Conservation (phyloP, 2,329 filamentous ascomycete species). For the Penicillium rolfsii region DNA sequence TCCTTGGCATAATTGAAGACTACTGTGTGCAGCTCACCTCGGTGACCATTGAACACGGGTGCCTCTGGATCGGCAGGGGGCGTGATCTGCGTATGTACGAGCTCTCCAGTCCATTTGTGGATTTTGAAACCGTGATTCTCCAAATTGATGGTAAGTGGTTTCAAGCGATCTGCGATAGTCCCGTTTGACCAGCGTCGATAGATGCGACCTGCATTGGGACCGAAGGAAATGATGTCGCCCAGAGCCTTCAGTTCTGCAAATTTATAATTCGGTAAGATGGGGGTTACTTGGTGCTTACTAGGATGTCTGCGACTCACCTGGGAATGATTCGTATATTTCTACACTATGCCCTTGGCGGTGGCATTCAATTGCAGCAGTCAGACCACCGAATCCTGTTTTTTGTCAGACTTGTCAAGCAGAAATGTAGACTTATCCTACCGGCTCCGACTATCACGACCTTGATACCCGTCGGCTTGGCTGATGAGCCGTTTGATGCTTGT, state of each 20-base stretch:
- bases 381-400: constrained; percentile 60
- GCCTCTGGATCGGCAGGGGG: constrained; percentile 51
- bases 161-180: constrained; percentile 52
- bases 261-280: not conserved
- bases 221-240: constrained; percentile 66
- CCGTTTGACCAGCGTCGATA: constrained; percentile 62
- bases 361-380: constrained; percentile 66
- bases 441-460: constrained; percentile 54
- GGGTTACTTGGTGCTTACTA: constrained; percentile 10
- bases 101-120: constrained; percentile 64
- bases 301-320: constrained; percentile 28
- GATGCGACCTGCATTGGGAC: constrained; percentile 63
- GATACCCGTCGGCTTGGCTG: constrained; percentile 51
- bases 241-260: constrained; percentile 58
- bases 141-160: constrained; percentile 57
- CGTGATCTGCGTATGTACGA: constrained; percentile 60
- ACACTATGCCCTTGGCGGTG: constrained; percentile 64
- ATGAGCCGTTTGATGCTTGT: constrained; percentile 12
- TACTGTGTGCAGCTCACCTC: constrained; percentile 63
- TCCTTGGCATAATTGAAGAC: constrained; percentile 62
- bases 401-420: constrained; percentile 1
- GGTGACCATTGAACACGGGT: constrained; percentile 63
- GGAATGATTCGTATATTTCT: constrained; percentile 61
- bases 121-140: constrained; percentile 62
- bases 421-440: constrained; percentile 36